Conservation (phyloP, 768 basidiomycete species). For the Leccinellum albellum region DNA sequence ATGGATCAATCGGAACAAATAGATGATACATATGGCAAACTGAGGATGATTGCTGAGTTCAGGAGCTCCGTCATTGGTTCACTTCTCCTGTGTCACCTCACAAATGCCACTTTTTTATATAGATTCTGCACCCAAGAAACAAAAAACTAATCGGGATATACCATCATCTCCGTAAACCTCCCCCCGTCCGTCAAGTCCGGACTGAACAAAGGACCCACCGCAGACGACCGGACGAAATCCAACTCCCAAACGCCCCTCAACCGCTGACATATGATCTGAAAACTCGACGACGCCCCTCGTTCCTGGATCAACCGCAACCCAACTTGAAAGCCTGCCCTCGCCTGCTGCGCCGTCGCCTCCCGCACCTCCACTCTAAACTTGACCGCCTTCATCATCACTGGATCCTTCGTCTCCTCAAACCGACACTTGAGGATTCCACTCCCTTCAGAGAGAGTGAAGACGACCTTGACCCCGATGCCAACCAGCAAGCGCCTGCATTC, state of each 20-base stretch:
- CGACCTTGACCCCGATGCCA: conserved; percentile 65
- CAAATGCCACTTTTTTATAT: no score
- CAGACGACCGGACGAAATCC: conserved; percentile 35
- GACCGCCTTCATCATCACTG: conserved; percentile 58
- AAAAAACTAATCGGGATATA: conserved; percentile 28
- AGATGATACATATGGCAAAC: no score
- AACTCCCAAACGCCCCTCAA: conserved; percentile 70
- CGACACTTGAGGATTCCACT: conserved; percentile 72
- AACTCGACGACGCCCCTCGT: conserved; percentile 80
- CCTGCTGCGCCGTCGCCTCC: conserved; percentile 36
- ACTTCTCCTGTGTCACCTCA: no score
- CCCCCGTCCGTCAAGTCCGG: conserved; percentile 28
- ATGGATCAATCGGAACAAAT: no score
- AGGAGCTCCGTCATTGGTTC: no score
- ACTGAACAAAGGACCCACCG: conserved; percentile 21
- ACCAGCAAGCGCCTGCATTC: conserved; percentile 73
- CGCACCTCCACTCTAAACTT: conserved; percentile 83
- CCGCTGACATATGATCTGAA: conserved; percentile 68
- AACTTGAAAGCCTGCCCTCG: conserved; percentile 49
- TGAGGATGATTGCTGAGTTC: no score
- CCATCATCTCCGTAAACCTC: conserved; percentile 31
- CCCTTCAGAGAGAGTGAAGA: conserved; percentile 60
- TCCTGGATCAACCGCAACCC: conserved; percentile 71
- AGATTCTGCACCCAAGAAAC: conserved; percentile 5
- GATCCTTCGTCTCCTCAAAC: conserved; percentile 62